phyloP scores from a whole-genome alignment of 192 early-diverging fungal species.

The Radiomyces spectabilis region DNA sequence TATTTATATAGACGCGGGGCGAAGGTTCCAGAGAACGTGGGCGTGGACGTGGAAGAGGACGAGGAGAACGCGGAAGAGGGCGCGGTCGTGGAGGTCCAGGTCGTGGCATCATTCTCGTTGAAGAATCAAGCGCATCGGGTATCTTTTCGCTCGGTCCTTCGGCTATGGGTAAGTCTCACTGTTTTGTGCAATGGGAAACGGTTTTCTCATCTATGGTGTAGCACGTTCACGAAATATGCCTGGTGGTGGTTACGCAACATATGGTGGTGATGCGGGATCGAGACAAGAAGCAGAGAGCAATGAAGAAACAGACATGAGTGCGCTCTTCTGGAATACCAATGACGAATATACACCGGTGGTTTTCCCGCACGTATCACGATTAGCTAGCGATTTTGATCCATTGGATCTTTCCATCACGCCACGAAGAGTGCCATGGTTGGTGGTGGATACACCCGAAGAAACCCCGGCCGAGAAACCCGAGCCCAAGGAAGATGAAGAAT shows the following conservation, averaged over 20 bases:
- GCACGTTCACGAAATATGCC: background rate
- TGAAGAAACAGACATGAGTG: conserved; percentile 10
- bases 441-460: background rate
- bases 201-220: too few relatives aligned
- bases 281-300: conserved; percentile 9
- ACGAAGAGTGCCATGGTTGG: conserved; percentile 11
- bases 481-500: background rate
- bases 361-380: conserved; percentile 4
- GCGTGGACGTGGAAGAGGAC: conserved; percentile 37
- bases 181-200: background rate
- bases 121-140: conserved; percentile 35
- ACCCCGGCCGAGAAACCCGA: too few relatives aligned
- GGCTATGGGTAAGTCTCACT: conserved; percentile 10
- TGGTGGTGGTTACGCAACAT: conserved; percentile 7
- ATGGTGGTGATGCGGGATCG: conserved; percentile 6
- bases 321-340: background rate
- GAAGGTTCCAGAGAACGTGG: conserved; percentile 32
- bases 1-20: too few relatives aligned
- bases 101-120: conserved; percentile 2
- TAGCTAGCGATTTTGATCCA: conserved; percentile 16
- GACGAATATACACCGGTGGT: conserved; percentile 7
- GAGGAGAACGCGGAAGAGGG: conserved; percentile 6
- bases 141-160: conserved; percentile 47
- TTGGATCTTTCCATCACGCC: background rate
- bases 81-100: conserved; percentile 31